A percentile compares a stretch with the other conserved stretches of the same genome.
Conservation (phyloP, 2,329 filamentous ascomycete species). For the Cephalotrichum gorgonifer region DNA sequence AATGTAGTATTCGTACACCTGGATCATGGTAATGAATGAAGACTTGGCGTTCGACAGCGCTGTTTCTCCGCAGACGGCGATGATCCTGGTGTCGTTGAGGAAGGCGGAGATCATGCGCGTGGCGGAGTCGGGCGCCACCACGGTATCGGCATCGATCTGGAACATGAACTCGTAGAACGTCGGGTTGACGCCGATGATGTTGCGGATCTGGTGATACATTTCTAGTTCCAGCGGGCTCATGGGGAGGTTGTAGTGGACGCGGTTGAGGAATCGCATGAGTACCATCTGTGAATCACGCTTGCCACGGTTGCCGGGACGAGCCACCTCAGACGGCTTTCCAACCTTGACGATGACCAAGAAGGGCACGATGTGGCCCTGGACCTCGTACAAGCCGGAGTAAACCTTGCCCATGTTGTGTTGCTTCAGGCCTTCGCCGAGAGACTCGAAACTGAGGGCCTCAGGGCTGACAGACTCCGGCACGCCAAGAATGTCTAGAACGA, state of each 20-base stretch:
- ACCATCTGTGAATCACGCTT: constrained; percentile 99
- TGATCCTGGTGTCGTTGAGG: constrained; percentile 83
- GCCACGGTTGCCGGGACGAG: constrained; percentile 90
- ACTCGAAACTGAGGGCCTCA: constrained; percentile 92
- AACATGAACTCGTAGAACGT: constrained; percentile 97
- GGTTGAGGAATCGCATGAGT: constrained; percentile 97
- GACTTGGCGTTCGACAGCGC: constrained; percentile 85
- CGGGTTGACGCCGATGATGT: constrained; percentile 97
- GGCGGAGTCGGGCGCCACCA: constrained; percentile 80
- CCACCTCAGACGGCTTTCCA: constrained; percentile 93
- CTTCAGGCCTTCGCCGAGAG: constrained; percentile 87
- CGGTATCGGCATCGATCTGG: constrained; percentile 94
- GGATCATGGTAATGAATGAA: constrained; percentile 96
- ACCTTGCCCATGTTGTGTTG: constrained; percentile 99
- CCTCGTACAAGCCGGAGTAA: constrained; percentile 95
- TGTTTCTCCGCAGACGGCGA: constrained; percentile 91
- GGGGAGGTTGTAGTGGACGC: constrained; percentile 90
- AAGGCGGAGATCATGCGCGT: constrained; percentile 89
- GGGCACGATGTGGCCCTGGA: constrained; percentile 94
- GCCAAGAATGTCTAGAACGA: constrained; percentile 92
- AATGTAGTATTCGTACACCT: constrained; percentile 99
- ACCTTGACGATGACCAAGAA: constrained; percentile 97
- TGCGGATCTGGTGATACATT: constrained; percentile 97
- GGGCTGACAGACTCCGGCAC: constrained; percentile 91
- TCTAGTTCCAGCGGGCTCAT: constrained; percentile 97